phyloP scores from a whole-genome alignment of 2,329 filamentous ascomycete species.

The Pseudocercospora macadamiae region DNA sequence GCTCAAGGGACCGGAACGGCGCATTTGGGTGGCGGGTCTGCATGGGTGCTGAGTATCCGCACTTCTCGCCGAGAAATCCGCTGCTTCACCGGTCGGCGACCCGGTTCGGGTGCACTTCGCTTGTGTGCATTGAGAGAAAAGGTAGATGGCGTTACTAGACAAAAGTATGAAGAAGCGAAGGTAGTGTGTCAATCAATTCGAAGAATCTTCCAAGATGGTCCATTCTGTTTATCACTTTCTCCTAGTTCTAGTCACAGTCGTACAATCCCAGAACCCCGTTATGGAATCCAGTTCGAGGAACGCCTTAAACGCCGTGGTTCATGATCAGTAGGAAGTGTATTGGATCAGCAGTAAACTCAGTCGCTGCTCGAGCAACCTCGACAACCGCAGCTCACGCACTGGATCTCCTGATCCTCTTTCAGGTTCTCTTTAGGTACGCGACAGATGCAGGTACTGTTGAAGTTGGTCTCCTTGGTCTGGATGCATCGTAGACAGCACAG shows the following conservation, averaged over 20 bases:
- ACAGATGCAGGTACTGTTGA: constrained; percentile 96
- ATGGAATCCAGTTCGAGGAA: too few relatives aligned
- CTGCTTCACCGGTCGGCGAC: not conserved
- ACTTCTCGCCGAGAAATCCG: not conserved
- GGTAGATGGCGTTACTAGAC: too few relatives aligned
- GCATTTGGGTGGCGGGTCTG: not conserved
- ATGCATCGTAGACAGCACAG: constrained; percentile 94
- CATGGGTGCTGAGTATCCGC: not conserved
- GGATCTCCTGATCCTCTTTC: constrained; percentile 86
- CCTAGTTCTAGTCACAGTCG: too few relatives aligned
- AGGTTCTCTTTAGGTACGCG: constrained; percentile 87
- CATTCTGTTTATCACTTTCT: too few relatives aligned
- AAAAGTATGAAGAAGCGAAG: too few relatives aligned
- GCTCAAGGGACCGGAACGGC: not conserved
- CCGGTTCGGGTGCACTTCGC: not conserved
- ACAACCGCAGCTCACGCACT: constrained; percentile 95
- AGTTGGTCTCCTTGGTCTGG: constrained; percentile 99
- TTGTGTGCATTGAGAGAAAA: too few relatives aligned
- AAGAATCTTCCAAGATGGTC: too few relatives aligned
- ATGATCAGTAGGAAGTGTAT: too few relatives aligned
- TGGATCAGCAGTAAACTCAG: constrained; percentile 43
- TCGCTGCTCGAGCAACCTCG: constrained; percentile 86
- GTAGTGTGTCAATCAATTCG: too few relatives aligned
- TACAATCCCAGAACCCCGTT: too few relatives aligned
- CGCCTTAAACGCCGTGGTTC: too few relatives aligned